A percentile compares a stretch with the other conserved stretches of the same genome.
Evolutionary conservation across 805 yeast genomes (phyloP).

Genomic region (Citeromyces matritensis): DNA sequence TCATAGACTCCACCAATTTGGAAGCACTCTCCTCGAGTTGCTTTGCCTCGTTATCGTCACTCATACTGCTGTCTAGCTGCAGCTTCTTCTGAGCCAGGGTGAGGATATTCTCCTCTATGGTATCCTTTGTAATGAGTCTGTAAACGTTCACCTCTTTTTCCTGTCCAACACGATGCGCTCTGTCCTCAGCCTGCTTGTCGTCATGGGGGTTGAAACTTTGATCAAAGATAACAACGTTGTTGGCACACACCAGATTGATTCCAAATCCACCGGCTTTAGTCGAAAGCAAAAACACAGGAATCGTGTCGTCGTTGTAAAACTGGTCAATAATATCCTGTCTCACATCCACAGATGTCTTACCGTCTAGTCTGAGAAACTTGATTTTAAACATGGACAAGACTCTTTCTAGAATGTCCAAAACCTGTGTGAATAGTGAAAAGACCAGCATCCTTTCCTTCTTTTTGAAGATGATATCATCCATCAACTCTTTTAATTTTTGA

Average conservation of each 20-base stretch:
- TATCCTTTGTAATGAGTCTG: conserved; percentile 53
- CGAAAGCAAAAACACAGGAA: conserved; percentile 77
- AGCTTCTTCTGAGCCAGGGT: conserved; percentile 81
- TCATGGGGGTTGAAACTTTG: conserved; percentile 97
- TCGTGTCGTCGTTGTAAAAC: conserved; percentile 66
- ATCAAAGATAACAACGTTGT: conserved; percentile 81
- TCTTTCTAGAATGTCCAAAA: conserved; percentile 73
- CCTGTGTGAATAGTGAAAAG: conserved; percentile 87
- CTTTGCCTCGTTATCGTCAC: conserved; percentile 21
- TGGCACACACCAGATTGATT: conserved; percentile 90
- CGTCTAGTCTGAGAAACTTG: conserved; percentile 78
- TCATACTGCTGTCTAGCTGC: conserved; percentile 61
- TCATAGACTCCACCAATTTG: conserved; percentile 30
- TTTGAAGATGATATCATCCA: conserved; percentile 37
- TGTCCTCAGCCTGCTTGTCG: conserved; percentile 96
- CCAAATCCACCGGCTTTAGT: conserved; percentile 99
- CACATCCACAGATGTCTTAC: conserved; percentile 84
- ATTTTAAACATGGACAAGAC: conserved; percentile 50
- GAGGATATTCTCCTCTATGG: conserved; percentile 83
- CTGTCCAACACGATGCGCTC: conserved; percentile 97
- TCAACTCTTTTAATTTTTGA: conserved; percentile 31
- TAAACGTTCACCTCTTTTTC: conserved; percentile 68
- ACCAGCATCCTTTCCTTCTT: conserved; percentile 60
- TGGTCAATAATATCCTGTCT: conserved; percentile 86
- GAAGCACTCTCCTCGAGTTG: conserved; percentile 35